Evolutionary conservation across 768 basidiomycete species (phyloP).

Genomic region (Rhodotorula sphaerocarpa): DNA sequence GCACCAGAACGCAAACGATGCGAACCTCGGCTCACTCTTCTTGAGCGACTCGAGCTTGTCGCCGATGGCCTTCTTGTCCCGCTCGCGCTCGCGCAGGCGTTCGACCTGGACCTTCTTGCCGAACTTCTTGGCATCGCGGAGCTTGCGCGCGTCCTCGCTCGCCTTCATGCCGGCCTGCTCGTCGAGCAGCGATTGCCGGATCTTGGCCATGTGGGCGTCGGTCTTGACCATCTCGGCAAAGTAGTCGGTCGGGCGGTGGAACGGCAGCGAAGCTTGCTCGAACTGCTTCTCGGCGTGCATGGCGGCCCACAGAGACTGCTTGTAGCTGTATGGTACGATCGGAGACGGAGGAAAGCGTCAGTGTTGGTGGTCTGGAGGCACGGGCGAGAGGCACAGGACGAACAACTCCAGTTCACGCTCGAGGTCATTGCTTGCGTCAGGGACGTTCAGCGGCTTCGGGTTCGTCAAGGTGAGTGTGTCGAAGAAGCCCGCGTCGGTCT

Average conservation of each 20-base stretch:
- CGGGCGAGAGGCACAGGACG: too few relatives aligned
- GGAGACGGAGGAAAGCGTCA: neutral
- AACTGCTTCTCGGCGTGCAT: constrained; percentile 62
- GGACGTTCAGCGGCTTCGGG: constrained; percentile 60
- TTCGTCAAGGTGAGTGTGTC: constrained; percentile 68
- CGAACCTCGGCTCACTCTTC: constrained; percentile 48
- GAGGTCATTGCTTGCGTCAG: constrained; percentile 74
- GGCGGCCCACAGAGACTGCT: constrained; percentile 82
- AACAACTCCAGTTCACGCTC: constrained; percentile 94
- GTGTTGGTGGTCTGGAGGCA: too few relatives aligned
- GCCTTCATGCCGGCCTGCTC: constrained; percentile 82
- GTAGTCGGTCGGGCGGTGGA: constrained; percentile 85
- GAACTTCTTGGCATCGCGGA: constrained; percentile 93
- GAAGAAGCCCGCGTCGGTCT: constrained; percentile 32
- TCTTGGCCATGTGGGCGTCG: constrained; percentile 94
- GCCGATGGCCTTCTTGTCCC: constrained; percentile 83
- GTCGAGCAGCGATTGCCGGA: constrained; percentile 79
- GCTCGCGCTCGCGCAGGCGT: constrained; percentile 81
- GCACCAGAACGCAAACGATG: neutral
- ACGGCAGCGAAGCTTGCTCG: constrained; percentile 51
- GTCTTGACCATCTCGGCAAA: constrained; percentile 99
- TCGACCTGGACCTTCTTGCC: constrained; percentile 96
- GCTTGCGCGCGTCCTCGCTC: constrained; percentile 79
- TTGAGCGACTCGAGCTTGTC: constrained; percentile 61
- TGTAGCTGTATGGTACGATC: constrained; percentile 58